Evolutionary conservation across 805 yeast genomes (phyloP).

Genomic region (Isabelozyma rhagii): DNA sequence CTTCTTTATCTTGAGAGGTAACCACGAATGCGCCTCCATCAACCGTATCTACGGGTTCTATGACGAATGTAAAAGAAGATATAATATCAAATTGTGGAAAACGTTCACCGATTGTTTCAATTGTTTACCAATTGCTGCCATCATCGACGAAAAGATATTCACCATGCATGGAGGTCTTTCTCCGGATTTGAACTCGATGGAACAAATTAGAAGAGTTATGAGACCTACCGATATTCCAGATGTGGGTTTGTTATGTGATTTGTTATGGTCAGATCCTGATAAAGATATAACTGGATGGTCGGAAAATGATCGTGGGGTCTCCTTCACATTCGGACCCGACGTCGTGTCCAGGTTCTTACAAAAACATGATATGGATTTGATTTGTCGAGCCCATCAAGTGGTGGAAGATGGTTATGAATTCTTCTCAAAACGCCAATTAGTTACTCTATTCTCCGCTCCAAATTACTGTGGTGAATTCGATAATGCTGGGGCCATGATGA

Average conservation of each 20-base stretch:
- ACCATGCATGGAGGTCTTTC: slow-evolving; percentile 96
- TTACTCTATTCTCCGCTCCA: slow-evolving; percentile 91
- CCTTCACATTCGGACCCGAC: slow-evolving; percentile 93
- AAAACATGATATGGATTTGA: slow-evolving; percentile 90
- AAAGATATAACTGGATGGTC: slow-evolving; percentile 95
- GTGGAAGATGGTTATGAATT: slow-evolving; percentile 96
- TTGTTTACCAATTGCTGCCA: slow-evolving; percentile 93
- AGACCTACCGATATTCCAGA: slow-evolving; percentile 97
- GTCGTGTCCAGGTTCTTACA: slow-evolving; percentile 89
- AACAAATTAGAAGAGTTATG: slow-evolving; percentile 93
- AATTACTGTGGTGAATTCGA: slow-evolving; percentile 96
- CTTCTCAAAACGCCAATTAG: slow-evolving; percentile 86
- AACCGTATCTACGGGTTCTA: slow-evolving; percentile 93
- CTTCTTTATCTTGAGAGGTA: slow-evolving; percentile 88
- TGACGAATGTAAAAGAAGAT: slow-evolving; percentile 94
- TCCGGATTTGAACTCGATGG: slow-evolving; percentile 92
- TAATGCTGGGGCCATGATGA: slow-evolving; percentile 97
- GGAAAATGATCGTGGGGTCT: slow-evolving; percentile 94
- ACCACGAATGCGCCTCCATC: slow-evolving; percentile 93
- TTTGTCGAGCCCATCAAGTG: slow-evolving; percentile 94
- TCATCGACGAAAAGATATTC: slow-evolving; percentile 90
- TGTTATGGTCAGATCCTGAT: slow-evolving; percentile 94
- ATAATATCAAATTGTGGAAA: slow-evolving; percentile 93
- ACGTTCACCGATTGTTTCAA: slow-evolving; percentile 94
- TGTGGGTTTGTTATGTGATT: slow-evolving; percentile 86